A percentile compares a stretch with the other conserved stretches of the same genome.
These are phyloP conservation scores for Pseudogymnoascus destructans DNA, from an alignment of 2,329 filamentous ascomycete species.

Conservation along the genomic window DNA sequence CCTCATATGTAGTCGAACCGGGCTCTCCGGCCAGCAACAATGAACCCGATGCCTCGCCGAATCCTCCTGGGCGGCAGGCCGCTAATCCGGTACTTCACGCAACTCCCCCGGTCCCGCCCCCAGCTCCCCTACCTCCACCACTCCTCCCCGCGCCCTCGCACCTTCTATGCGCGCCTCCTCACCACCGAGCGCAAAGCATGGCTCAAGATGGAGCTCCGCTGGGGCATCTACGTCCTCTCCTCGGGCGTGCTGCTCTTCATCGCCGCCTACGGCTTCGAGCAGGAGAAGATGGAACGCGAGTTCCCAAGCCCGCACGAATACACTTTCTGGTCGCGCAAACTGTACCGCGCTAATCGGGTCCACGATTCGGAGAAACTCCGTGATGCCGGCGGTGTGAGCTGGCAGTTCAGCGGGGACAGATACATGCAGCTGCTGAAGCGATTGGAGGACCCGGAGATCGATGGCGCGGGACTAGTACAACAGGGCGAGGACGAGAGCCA, in stretches of 20 bases:
- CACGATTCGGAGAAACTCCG: slow-evolving; percentile 14
- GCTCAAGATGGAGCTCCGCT: slow-evolving; percentile 56
- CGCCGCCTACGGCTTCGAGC: slow-evolving; percentile 51
- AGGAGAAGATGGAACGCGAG: slow-evolving; percentile 61
- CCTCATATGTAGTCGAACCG: background rate
- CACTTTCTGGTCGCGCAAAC: slow-evolving; percentile 55
- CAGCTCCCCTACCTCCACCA: slow-evolving; percentile 54
- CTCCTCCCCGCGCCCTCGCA: slow-evolving; percentile 31
- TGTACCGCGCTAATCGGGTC: slow-evolving; percentile 41
- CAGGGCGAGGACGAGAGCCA: slow-evolving; percentile 42
- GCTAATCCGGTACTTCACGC: slow-evolving; percentile 42
- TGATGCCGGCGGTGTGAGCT: slow-evolving; percentile 35
- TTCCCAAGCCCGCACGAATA: slow-evolving; percentile 78
- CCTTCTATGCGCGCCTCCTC: slow-evolving; percentile 53
- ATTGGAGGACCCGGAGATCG: slow-evolving; percentile 54
- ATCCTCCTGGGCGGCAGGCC: slow-evolving; percentile 15
- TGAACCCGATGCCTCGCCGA: background rate
- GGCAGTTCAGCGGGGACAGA: slow-evolving; percentile 51
- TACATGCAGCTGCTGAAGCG: slow-evolving; percentile 47
- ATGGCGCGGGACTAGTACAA: slow-evolving; percentile 49
- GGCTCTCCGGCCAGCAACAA: slow-evolving; percentile 3
- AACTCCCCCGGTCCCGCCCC: slow-evolving; percentile 39
- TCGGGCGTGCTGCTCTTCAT: slow-evolving; percentile 46
- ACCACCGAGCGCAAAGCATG: slow-evolving; percentile 65
- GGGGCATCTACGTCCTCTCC: slow-evolving; percentile 54